Percentiles rank a stretch among this genome's conserved stretches.
phyloP scores from a whole-genome alignment of 345 rosid species.

The Anastatica hierochuntica region DNA sequence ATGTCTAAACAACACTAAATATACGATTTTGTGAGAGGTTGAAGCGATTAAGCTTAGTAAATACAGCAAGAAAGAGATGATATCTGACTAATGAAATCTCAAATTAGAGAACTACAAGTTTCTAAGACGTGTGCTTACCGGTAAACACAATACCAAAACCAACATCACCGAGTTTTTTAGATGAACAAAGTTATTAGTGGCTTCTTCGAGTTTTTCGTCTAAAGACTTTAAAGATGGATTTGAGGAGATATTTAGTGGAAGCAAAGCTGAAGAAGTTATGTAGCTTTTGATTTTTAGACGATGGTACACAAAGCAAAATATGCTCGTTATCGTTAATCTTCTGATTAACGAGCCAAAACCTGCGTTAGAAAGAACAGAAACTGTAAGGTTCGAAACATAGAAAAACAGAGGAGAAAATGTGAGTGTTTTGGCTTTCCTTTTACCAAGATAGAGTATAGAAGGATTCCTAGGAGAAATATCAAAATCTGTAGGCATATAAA shows the following conservation, averaged over 20 bases:
- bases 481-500: no score
- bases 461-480: no score
- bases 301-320: constrained; percentile 2
- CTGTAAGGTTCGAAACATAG: no score
- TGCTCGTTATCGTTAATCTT: constrained; percentile 15
- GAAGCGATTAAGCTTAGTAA: no score
- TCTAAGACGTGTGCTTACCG: no score
- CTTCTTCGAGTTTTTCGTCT: constrained; percentile 54
- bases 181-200: constrained; percentile 59
- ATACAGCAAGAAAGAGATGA: no score
- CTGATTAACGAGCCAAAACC: constrained; percentile 16
- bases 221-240: constrained; percentile 28
- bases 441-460: background rate
- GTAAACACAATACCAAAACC: constrained; percentile 82
- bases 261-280: constrained; percentile 20
- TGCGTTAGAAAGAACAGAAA: constrained; percentile 1
- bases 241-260: constrained; percentile 33
- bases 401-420: background rate
- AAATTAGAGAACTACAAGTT: no score
- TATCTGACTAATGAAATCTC: no score
- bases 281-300: constrained; percentile 24
- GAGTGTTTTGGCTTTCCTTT: no score
- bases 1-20: no score
- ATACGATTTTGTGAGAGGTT: no score
- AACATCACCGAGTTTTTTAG: constrained; percentile 78